Evolutionary conservation across 1,139 yeast genomes (phyloP), one percentile per base, ranked within the genome.

Genomic region (Casaregolazyma lundiana): DNA sequence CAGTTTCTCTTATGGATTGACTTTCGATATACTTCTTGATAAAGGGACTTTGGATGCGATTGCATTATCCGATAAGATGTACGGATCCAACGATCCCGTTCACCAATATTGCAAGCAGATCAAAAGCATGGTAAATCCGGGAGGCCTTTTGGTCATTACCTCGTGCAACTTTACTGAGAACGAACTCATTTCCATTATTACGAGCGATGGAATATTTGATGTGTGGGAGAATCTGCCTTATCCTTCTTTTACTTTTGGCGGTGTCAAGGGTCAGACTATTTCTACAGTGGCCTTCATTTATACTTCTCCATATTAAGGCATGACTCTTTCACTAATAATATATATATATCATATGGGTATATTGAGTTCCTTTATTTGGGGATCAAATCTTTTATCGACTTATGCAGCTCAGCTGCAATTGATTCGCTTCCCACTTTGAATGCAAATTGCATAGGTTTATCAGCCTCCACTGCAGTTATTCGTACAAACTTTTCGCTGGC

Each of bases 41-140:
- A 92, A 92, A 62, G 98, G 99, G 7, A 92, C 99, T 0, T 68
- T 94, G 36, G 99, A 92, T 68, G 98, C 99, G 4, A 92, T 94
- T 53, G 97, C 97, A 0, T 72, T 92, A 43, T 85, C 88, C 59
- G 88, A 84, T 38, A 59, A 80, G 34, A 61, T 58, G 18, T 74
- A 70, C 43, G 61, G 62, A 38, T 62, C 68, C 4, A 67, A 65
- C 4, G 69, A 72, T 20, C 86, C 86, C 1, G 71, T 76, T 57
- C 80, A 84, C 39, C 70, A 77, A 9, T 92, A 92, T 58, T 80
- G 89, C 0, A 55, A 58, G 0, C 80, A 79, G 41, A 80, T 87
- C n/a, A 69, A 68, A 39, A 71, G 75, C 47, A 59, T 84, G 53
- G 69, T 88, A 70, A 72, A 74, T 46, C 53, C 62, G 9, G 77